Base-by-base conservation (phyloP, 352 stramenopile species). In the Stephanocyclus meneghinianus region DNA sequence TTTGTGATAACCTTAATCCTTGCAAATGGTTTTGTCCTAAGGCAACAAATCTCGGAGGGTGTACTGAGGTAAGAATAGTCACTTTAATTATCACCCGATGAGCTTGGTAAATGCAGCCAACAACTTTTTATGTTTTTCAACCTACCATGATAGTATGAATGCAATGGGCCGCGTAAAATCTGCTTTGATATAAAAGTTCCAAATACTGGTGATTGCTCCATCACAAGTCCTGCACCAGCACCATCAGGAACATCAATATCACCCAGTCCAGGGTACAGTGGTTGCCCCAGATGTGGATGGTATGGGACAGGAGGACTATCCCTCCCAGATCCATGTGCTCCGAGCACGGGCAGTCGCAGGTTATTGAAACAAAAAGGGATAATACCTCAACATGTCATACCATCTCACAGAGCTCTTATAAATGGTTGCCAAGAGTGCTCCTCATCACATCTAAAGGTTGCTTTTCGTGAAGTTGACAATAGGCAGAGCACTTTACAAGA, bases 351-450 rank as follows among this genome's bases (percentile, higher is more conserved):
- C 26, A 59, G 35, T 57, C 0, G 62, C 30, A 70, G 35, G 26
- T 29, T 59, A 4, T 44, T 56, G 32, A 59, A 59, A 57, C 10
- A 64, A 64, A 9, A 5, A 47, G 56, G 30, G 5, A 9, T 47
- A 2, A 51, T 74, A 26, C 66, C 66, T 26, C 37, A n/a, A 26
- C 66, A 74, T 56, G 48, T 67, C 1, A 56, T 67, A 55, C 60
- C 57, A 55, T 51, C 29, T 21, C 57, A 61, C 51, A 8, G 59
- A 32, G 18, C 9, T 7, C 26, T 64, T 37, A 37, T 73, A 16
- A 45, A 59, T 66, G 59, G 71, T 15, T 78, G 60, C 32, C 30
- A 71, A 65, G 56, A 78, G 37, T 78, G 70, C 70, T 70, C 53
- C 18, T 4, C 53, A 11, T 9, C 13, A 21, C 4, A 63, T 29